Evolutionary conservation across 352 stramenopile species (phyloP), one percentile per base, ranked within the genome.

Genomic region (Phytophthora litchii): DNA sequence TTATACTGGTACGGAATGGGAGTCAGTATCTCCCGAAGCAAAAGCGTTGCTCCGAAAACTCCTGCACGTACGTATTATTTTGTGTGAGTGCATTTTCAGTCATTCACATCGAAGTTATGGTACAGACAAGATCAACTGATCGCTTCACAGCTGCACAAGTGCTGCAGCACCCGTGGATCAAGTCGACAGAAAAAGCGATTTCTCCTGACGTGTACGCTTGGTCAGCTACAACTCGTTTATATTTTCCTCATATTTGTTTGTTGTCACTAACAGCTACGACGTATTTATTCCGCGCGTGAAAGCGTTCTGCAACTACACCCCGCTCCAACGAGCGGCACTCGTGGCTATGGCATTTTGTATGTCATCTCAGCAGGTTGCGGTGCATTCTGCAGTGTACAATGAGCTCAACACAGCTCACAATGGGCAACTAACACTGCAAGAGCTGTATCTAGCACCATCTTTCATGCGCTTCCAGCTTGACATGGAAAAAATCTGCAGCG

Each of bases 401-500:
- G 80, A 92, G 32, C 79, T 93, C 54, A 92, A 91, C 37, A 55
- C 88, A 8, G 76, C 82, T 36, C 82, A 91, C 47, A 93, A 91
- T 16, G 83, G 81, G 1, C 65, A 83, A 21, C 60, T 93, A n/a
- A 90, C 80, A 9, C 65, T 91, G 1, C 66, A 87, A 55, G 83
- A 93, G 47, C 60, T 93, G 5, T 54, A 87, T 31, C 38, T 71
- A 17, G 76, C 80, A 3, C 60, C 76, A 20, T 46, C 63, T 9
- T 68, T 88, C 9, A 74, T 77, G 53, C 79, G 80, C 3, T 90
- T 86, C 54, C 60, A 70, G 9, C 78, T 93, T 10, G 78, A 93
- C 51, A 75, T 80, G 34, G 78, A 87, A 35, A 81, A 80, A 43
- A 76, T 93, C 46, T 88, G 76, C 54, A 47, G 70, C 19, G 67